Base-by-base conservation (phyloP, 768 basidiomycete species). In the Nidula microcarpa region DNA sequence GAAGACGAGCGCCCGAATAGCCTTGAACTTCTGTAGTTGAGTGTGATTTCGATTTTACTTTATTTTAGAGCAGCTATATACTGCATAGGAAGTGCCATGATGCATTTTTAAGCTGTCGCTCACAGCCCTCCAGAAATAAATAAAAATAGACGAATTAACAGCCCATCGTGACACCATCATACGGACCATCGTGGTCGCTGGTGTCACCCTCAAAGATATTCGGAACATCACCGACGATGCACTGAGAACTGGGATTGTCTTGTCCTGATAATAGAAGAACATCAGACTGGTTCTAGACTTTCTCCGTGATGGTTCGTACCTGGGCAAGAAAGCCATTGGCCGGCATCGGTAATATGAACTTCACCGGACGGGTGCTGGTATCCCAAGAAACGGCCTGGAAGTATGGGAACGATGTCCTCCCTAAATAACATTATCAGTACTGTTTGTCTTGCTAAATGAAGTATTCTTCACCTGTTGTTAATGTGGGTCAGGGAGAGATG, bases 311-410 rank as follows among this genome's bases (percentile, higher is more conserved):
- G 11, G 5, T 10, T 52, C 57, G 51, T 53, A 75, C 84, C 81
- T 9, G 84, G 75, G 56, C 87, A 88, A 14, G 69, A 61, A 11
- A 73, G 66, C 85, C 86, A 88, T 49, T 70, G 66, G 0, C 69
- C 71, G 33, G 68, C 69, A 41, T 77, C 72, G 53, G 73, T 62
- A 56, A 82, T 81, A 61, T 83, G 80, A 8, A 77, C 65, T 60
- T 82, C 80, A 5, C 79, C 77, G 16, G 68, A 69, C 3, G 77
- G 68, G 56, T 81, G 79, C 41, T 66, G 68, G 64, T 74, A 80
- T 8, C 72, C 74, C 30, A 79, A 54, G 60, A 72, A 71, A 47
- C 60, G 65, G 34, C 67, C 72, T 61, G 62, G 60, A 16, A 68
- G 2, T 10, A 46, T 14, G 23, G 44, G 44, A 30, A 46, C 23